A percentile compares a stretch with the other conserved stretches of the same genome.
These are phyloP conservation scores for Hanseniaspora uvarum DNA, from an alignment of 1,139 yeast genomes.

Conservation along the genomic window DNA sequence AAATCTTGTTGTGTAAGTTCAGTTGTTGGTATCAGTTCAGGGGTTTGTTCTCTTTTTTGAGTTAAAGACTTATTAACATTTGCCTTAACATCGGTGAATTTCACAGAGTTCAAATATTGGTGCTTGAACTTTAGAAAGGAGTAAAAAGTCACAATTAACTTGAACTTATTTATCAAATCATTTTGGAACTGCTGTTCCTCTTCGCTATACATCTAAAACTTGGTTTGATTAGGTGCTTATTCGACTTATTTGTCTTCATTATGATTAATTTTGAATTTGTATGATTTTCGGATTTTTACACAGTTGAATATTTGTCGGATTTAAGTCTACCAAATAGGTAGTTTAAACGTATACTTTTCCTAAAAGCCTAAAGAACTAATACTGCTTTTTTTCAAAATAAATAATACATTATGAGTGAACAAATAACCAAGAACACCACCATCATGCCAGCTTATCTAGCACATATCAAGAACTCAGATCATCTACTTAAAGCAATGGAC, in stretches of 20 bases:
- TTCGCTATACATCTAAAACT: neutral
- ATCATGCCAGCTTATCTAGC: slow-evolving; percentile 3
- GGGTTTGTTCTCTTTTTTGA: neutral
- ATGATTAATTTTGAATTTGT: too few relatives aligned
- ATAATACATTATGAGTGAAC: neutral
- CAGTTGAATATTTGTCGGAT: neutral
- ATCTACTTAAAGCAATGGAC: neutral
- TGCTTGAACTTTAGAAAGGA: slow-evolving; percentile 37
- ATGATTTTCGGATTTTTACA: neutral
- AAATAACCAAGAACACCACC: neutral
- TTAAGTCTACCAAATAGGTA: neutral
- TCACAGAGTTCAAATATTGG: slow-evolving; percentile 12
- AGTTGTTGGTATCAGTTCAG: neutral
- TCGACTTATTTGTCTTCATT: neutral
- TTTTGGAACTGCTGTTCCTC: neutral
- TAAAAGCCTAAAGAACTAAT: too few relatives aligned
- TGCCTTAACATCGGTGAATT: slow-evolving; percentile 8
- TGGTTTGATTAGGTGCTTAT: too few relatives aligned
- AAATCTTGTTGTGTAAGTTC: neutral
- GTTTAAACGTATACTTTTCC: too few relatives aligned
- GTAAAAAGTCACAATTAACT: slow-evolving; percentile 40
- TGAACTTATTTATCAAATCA: slow-evolving; percentile 10
- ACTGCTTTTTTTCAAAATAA: too few relatives aligned
- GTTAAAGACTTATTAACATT: slow-evolving; percentile 13
- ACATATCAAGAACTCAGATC: slow-evolving; percentile 2